phyloP scores from a whole-genome alignment of 192 early-diverging fungal genomes.

The Podochytrium sp. region DNA sequence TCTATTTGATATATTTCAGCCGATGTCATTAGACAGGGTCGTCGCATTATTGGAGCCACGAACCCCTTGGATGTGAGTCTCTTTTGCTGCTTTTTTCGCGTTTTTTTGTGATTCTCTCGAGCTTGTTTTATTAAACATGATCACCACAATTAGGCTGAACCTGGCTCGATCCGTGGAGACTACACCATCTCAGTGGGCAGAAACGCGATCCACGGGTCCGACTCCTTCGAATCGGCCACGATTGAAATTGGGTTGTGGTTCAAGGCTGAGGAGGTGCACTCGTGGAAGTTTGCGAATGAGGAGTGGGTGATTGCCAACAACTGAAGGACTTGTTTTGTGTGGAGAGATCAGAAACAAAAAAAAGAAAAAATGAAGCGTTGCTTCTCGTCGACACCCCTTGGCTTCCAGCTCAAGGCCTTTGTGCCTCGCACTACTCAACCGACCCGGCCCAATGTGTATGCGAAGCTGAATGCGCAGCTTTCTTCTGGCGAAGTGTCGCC shows the following conservation, averaged over 20 bases:
- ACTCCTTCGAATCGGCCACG: constrained; percentile 77
- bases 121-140: no score
- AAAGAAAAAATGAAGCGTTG: background rate
- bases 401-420: background rate
- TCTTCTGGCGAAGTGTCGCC: background rate
- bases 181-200: constrained; percentile 60
- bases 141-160: constrained; percentile 66
- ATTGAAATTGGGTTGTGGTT: constrained; percentile 34
- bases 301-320: constrained; percentile 75
- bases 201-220: constrained; percentile 88
- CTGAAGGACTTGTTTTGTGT: constrained; percentile 44
- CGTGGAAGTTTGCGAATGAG: constrained; percentile 47
- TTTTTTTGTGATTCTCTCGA: no score
- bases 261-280: constrained; percentile 19
- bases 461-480: background rate
- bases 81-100: background rate
- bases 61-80: constrained; percentile 73
- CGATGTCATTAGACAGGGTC: constrained; percentile 86
- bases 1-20: constrained; percentile 69
- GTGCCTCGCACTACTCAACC: background rate
- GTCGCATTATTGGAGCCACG: constrained; percentile 88
- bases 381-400: background rate
- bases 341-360: no score
- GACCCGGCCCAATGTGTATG: constrained; percentile 20
- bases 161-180: constrained; percentile 90